Base-by-base conservation (phyloP, 2,329 filamentous ascomycete species). In the Fusarium sp. region DNA sequence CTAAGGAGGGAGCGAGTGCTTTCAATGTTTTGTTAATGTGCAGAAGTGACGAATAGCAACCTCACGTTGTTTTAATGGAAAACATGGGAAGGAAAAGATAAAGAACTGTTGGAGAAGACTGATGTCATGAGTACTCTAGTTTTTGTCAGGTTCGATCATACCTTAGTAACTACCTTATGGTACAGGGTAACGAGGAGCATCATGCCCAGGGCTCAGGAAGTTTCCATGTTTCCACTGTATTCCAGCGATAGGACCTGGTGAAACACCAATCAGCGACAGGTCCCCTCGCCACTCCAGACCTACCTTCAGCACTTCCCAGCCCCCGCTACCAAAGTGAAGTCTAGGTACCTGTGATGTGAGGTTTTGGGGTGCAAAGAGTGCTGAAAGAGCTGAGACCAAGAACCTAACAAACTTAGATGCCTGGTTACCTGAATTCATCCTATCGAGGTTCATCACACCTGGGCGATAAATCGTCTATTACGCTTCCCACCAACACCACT, bases 221-320 rank as follows among this genome's bases (percentile, higher is more conserved):
- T 41, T 35, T 20, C 17, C 13, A 20, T 27, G 41, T 35, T 59
- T 48, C 47, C 35, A 62, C 55, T 43, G 19, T 53, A 56, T 66
- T 63, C 55, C 15, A 56, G 56, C 56, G 55, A 27, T 14, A 5
- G 23, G 27, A 14, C 6, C 35, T 11, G 44, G 35, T 23, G 35
- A 41, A 32, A 33, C 13, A 25, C 75, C 71, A 77, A 75, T 76
- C 53, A 72, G 19, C 50, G 17, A 40, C 53, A 51, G 40, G 53
- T 30, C 65, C 70, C 65, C 73, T 73, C 70, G 71, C 72, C 66
- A 72, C 64, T 55, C 35, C 51, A 20, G 45, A 35, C 51, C 23
- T 25, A 25, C 65, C 46, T 50, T 33, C 17, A 20, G 41, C 4
- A 25, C 64, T 67, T 25, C 23, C 7, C 9, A 25, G 46, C 50